Evolutionary conservation across 371 early-diverging fungal species (phyloP).

Genomic region (Lichtheimia ornata): DNA sequence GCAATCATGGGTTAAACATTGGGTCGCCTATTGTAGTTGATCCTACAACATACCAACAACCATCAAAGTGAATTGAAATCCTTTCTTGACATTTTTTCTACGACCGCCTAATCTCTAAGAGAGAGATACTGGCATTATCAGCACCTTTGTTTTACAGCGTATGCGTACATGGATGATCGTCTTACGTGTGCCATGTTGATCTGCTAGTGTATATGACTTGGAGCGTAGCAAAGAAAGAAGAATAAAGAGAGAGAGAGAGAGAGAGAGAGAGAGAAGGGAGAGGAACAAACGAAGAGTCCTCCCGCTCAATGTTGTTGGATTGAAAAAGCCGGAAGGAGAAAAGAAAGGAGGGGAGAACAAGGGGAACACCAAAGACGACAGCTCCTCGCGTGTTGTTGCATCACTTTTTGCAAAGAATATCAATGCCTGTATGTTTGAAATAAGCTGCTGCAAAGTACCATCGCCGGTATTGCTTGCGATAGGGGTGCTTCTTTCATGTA

Average conservation of each 20-base stretch:
- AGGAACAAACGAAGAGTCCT: neutral
- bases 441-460: no score
- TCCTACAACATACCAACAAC: conserved; percentile 77
- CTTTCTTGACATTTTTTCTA: conserved; percentile 95
- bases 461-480: no score
- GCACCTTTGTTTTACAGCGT: neutral
- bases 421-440: no score
- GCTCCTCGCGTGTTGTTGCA: no score
- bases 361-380: neutral
- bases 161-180: neutral
- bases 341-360: conserved; percentile 11
- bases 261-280: conserved; percentile 6
- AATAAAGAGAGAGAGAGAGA: conserved; percentile 3
- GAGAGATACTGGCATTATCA: neutral
- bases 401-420: no score
- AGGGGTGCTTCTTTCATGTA: no score
- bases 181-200: conserved; percentile 8
- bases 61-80: conserved; percentile 94
- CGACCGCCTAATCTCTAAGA: conserved; percentile 64
- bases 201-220: conserved; percentile 4
- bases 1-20: neutral
- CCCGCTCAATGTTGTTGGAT: conserved; percentile 1
- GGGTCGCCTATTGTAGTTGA: no score
- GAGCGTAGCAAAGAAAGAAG: conserved; percentile 1
- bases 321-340: conserved; percentile 15